A percentile compares a stretch with the other conserved stretches of the same genome.
Evolutionary conservation across 1,284 basidiomycete genomes (phyloP).

Genomic region (Boletus semigastroideus): DNA sequence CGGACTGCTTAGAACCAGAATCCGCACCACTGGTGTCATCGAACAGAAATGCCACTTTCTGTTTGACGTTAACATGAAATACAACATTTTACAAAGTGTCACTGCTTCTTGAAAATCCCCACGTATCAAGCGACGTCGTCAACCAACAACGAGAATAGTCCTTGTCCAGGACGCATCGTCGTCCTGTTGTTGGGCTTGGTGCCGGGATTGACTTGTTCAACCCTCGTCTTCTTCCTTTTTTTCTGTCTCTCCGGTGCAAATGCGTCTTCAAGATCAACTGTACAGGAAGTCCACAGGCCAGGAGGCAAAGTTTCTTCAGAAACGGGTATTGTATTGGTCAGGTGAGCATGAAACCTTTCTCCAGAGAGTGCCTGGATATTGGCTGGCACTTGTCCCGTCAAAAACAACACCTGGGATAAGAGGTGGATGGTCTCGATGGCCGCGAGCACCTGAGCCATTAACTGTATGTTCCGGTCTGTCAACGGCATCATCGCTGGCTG

Average conservation of each 20-base stretch:
- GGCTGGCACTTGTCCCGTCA: conserved; percentile 46
- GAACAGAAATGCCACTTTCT: too few relatives aligned
- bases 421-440: conserved; percentile 60
- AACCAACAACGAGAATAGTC: conserved; percentile 31
- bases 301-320: conserved; percentile 27
- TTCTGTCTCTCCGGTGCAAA: conserved; percentile 48
- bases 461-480: conserved; percentile 64
- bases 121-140: conserved; percentile 19
- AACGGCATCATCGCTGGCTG: conserved; percentile 34
- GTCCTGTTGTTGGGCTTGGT: conserved; percentile 8
- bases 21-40: too few relatives aligned
- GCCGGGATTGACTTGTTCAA: conserved; percentile 9
- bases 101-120: neutral
- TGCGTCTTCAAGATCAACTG: conserved; percentile 47
- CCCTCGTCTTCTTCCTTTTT: conserved; percentile 41
- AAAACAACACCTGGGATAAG: conserved; percentile 58
- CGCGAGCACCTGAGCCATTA: conserved; percentile 65
- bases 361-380: conserved; percentile 57
- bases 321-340: conserved; percentile 35
- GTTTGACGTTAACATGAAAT: neutral
- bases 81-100: neutral
- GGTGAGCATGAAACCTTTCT: conserved; percentile 49
- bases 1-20: too few relatives aligned
- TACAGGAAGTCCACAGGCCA: conserved; percentile 48
- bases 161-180: conserved; percentile 8